Percentiles rank a stretch among this genome's conserved stretches.
Conservation (phyloP, 768 basidiomycete species). For the Suillus subaureus region DNA sequence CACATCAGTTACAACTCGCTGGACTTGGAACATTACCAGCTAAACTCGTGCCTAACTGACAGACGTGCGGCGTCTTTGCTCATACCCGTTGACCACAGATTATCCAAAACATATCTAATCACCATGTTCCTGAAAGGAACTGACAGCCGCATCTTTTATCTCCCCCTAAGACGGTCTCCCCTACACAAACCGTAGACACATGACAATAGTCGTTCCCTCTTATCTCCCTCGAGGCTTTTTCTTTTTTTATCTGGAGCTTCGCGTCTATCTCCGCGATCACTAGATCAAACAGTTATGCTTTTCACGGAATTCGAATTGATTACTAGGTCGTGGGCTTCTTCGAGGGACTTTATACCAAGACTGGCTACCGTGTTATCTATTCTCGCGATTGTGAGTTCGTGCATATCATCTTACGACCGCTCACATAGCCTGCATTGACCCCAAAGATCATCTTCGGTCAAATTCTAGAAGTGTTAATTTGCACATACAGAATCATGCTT, state of each 20-base stretch:
- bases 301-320: background rate
- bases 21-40: background rate
- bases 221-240: background rate
- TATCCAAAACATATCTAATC: background rate
- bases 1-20: background rate
- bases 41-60: background rate
- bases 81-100: background rate
- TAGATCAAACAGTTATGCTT: background rate
- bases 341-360: background rate
- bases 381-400: background rate
- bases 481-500: background rate
- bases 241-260: background rate
- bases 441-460: background rate
- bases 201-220: background rate
- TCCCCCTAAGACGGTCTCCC: background rate
- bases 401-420: background rate
- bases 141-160: background rate
- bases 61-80: background rate
- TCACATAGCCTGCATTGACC: background rate
- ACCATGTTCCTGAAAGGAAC: background rate
- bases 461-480: background rate
- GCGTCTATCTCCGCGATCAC: background rate
- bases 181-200: background rate
- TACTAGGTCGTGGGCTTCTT: background rate
- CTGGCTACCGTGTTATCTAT: background rate